Conservation (phyloP, 2,329 filamentous ascomycete genomes). For the Cordyceps tenuipes region DNA sequence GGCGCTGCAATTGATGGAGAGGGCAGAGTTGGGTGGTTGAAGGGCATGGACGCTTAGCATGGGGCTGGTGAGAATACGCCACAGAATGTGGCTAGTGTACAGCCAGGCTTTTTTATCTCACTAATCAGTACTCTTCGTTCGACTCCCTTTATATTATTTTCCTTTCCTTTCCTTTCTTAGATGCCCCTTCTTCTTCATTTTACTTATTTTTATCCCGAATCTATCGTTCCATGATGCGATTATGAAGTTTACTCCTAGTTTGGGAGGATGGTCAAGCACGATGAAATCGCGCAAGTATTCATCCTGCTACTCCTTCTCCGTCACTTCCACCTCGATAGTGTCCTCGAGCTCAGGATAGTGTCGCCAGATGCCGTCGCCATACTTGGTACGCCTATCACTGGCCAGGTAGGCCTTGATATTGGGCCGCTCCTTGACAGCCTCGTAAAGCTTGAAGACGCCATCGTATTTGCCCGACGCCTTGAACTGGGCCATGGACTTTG, state of each 20-base stretch:
- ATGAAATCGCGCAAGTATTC: background rate
- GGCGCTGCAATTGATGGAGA: background rate
- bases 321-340: constrained; percentile 3
- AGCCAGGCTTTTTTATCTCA: too few relatives aligned
- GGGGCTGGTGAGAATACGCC: background rate
- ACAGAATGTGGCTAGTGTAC: background rate
- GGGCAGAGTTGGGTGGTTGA: background rate
- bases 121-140: too few relatives aligned
- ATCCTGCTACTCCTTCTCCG: background rate
- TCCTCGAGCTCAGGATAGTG: constrained; percentile 66
- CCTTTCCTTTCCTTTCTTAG: too few relatives aligned
- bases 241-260: too few relatives aligned
- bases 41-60: background rate
- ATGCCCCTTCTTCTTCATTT: too few relatives aligned
- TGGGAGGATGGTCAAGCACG: too few relatives aligned
- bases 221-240: too few relatives aligned
- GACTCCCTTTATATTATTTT: too few relatives aligned
- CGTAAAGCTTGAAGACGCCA: constrained; percentile 55
- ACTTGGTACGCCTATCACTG: constrained; percentile 55
- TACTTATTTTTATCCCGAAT: too few relatives aligned
- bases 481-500: constrained; percentile 51
- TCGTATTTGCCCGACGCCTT: constrained; percentile 49
- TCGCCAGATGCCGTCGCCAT: constrained; percentile 59
- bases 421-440: constrained; percentile 52
- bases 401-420: constrained; percentile 61